A percentile compares a stretch with the other conserved stretches of the same genome.
phyloP scores from a whole-genome alignment of 305 asterid species.

The Withania somnifera region DNA sequence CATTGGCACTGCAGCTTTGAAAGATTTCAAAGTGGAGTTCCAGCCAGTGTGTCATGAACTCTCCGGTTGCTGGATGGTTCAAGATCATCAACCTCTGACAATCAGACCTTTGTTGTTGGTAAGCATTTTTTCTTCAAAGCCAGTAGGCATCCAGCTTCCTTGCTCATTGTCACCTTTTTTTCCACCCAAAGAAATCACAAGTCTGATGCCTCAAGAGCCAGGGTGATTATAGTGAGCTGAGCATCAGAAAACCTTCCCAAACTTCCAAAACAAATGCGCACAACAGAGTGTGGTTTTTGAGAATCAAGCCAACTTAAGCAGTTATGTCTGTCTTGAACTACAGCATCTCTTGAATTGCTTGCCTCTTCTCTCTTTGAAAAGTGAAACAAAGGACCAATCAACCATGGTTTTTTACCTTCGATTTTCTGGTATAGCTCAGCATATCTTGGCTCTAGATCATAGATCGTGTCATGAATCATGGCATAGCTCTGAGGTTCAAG shows the following conservation, averaged over 20 bases:
- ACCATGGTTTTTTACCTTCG: conserved; percentile 25
- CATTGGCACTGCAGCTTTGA: conserved; percentile 28
- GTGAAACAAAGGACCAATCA: conserved; percentile 40
- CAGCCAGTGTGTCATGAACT: conserved; percentile 24
- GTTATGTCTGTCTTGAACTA: neutral
- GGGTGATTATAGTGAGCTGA: conserved; percentile 40
- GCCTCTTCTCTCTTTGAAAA: conserved; percentile 13
- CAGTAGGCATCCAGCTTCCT: conserved; percentile 25
- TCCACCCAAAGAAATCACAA: conserved; percentile 35
- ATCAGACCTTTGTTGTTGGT: conserved; percentile 20
- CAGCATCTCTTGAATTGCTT: conserved; percentile 12
- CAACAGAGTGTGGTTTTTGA: conserved; percentile 32
- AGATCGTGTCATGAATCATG: conserved; percentile 24
- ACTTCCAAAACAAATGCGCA: conserved; percentile 50
- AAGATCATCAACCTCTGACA: conserved; percentile 24
- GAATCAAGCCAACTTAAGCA: conserved; percentile 37
- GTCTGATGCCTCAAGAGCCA: conserved; percentile 26
- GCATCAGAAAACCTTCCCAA: conserved; percentile 16
- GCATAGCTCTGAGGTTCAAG: conserved; percentile 26
- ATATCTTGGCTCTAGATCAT: conserved; percentile 35
- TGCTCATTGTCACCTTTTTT: neutral
- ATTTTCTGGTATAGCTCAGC: conserved; percentile 12
- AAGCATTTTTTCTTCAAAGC: conserved; percentile 23
- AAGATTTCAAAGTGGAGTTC: conserved; percentile 14
- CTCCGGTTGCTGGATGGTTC: conserved; percentile 16